Conservation (phyloP, 2,329 filamentous ascomycete species). For the Aspergillus calidoustus region DNA sequence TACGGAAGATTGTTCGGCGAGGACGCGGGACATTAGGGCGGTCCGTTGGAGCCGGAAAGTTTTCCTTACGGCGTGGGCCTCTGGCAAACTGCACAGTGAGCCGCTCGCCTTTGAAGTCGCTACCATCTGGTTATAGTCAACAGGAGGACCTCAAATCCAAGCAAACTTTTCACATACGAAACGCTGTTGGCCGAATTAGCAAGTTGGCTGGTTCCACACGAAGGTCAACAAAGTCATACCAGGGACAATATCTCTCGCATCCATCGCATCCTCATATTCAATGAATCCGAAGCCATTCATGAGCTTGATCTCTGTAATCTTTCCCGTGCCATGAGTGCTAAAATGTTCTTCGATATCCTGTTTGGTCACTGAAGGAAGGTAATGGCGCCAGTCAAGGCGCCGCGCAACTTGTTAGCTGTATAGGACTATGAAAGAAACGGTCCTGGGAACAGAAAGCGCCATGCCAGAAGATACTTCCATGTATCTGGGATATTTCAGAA, state of each 20-base stretch:
- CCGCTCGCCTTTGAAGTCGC: constrained; percentile 96
- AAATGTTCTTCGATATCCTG: constrained; percentile 96
- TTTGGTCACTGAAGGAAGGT: constrained; percentile 77
- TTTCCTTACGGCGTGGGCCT: constrained; percentile 73
- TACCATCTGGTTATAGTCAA: constrained; percentile 72
- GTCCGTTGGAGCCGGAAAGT: constrained; percentile 66
- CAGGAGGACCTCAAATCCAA: constrained; percentile 53
- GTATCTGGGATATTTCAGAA: constrained; percentile 13
- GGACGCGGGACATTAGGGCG: constrained; percentile 73
- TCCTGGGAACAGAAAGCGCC: constrained; percentile 29
- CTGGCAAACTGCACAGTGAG: constrained; percentile 98
- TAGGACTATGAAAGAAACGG: constrained; percentile 21
- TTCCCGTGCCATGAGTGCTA: constrained; percentile 90
- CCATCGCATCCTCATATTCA: constrained; percentile 98
- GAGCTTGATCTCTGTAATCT: constrained; percentile 98
- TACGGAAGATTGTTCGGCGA: constrained; percentile 90
- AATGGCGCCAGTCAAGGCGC: constrained; percentile 34
- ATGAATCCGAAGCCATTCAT: constrained; percentile 99
- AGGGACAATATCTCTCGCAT: constrained; percentile 96
- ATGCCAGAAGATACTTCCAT: constrained; percentile 23
- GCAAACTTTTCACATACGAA: constrained; percentile 62
- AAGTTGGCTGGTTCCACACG: constrained; percentile 16
- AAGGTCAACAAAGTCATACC: constrained; percentile 63
- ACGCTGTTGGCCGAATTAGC: constrained; percentile 49
- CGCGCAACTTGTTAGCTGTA: constrained; percentile 38